Evolutionary conservation across 805 yeast species (phyloP).

Genomic region (Pichia cabralensis): DNA sequence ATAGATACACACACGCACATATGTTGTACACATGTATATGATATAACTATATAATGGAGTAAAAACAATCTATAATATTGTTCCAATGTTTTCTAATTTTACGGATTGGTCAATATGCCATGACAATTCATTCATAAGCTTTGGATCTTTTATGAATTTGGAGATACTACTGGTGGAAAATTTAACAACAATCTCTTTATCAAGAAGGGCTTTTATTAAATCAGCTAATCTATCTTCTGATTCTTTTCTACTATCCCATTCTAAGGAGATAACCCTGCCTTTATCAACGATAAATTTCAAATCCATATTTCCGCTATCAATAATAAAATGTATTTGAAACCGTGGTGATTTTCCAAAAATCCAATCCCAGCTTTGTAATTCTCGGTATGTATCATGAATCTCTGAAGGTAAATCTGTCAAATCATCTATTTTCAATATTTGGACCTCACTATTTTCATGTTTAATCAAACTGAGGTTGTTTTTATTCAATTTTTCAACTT

Average conservation of each 20-base stretch:
- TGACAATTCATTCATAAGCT: constrained; percentile 12
- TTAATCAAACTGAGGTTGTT: constrained; percentile 11
- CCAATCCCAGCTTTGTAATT: constrained; percentile 61
- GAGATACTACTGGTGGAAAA: constrained; percentile 16
- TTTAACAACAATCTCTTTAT: constrained; percentile 6
- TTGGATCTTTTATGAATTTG: constrained; percentile 8
- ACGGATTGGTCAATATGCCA: constrained; percentile 23
- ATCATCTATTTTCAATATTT: constrained; percentile 18
- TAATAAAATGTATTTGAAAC: constrained; percentile 48
- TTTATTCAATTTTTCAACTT: not conserved
- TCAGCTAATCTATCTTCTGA: constrained; percentile 10
- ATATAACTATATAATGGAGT: too few relatives aligned
- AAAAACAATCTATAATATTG: too few relatives aligned
- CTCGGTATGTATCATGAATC: constrained; percentile 29
- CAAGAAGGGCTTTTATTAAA: constrained; percentile 7
- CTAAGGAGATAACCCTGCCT: constrained; percentile 25
- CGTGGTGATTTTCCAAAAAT: constrained; percentile 66
- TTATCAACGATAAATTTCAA: constrained; percentile 39
- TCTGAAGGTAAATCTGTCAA: constrained; percentile 26
- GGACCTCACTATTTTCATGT: constrained; percentile 10
- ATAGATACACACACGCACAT: too few relatives aligned
- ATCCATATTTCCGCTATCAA: constrained; percentile 25
- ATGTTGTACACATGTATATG: too few relatives aligned
- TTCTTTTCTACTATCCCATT: constrained; percentile 3
- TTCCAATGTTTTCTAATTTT: constrained; percentile 8